Conservation (phyloP, 257 asterid species). For the Handroanthus guayacan region DNA sequence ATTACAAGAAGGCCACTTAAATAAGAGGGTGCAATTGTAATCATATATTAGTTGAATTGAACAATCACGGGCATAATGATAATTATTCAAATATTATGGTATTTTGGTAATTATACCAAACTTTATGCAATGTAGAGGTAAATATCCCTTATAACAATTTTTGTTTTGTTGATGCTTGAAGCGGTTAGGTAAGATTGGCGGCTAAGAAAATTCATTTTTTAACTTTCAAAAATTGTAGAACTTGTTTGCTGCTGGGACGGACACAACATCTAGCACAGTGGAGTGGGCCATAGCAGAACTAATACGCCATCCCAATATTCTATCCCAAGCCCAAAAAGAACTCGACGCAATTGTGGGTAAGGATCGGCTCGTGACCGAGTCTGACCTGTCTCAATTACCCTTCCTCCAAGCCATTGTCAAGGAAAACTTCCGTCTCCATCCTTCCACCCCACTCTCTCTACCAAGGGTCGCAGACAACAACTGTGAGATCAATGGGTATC, state of each 20-base stretch:
- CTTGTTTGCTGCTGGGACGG: slow-evolving; percentile 80
- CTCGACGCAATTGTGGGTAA: slow-evolving; percentile 65
- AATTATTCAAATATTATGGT: too few species aligned
- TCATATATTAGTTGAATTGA: too few species aligned
- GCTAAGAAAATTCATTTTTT: not conserved
- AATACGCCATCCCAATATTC: slow-evolving; percentile 59
- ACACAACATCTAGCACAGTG: slow-evolving; percentile 86
- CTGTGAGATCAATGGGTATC: slow-evolving; percentile 75
- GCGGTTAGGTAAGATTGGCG: not conserved
- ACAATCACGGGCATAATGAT: too few species aligned
- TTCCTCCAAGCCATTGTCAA: slow-evolving; percentile 75
- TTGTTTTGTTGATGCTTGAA: too few species aligned
- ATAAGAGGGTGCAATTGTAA: too few species aligned
- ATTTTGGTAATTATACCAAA: too few species aligned
- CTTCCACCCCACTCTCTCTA: slow-evolving; percentile 89
- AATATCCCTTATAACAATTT: not conserved
- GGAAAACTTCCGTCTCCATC: slow-evolving; percentile 86
- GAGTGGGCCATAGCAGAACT: slow-evolving; percentile 94
- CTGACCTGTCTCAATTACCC: slow-evolving; percentile 58
- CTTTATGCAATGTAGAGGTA: too few species aligned
- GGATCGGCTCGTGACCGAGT: slow-evolving; percentile 60
- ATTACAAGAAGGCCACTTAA: too few species aligned
- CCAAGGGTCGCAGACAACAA: slow-evolving; percentile 70
- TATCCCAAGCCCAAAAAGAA: slow-evolving; percentile 63
- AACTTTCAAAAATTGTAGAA: slow-evolving; percentile 47